Evolutionary conservation across 2,329 filamentous ascomycete species (phyloP).

Genomic region (Lecanosticta acicola): DNA sequence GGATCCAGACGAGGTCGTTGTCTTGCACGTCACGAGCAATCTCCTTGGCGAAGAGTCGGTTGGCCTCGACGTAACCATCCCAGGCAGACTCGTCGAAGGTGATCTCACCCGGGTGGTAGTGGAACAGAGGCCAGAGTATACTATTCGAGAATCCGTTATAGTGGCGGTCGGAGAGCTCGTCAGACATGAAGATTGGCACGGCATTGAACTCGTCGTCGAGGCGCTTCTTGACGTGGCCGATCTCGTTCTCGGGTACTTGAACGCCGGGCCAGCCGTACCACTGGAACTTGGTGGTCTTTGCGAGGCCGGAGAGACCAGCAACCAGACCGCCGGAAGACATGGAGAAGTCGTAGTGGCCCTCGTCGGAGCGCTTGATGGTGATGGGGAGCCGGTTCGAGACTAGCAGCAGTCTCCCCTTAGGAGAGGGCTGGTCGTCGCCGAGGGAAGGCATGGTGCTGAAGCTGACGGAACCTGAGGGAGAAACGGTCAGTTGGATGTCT

Average conservation of each 20-base stretch:
- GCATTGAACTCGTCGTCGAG: slow-evolving; percentile 84
- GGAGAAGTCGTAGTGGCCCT: slow-evolving; percentile 86
- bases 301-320: slow-evolving; percentile 82
- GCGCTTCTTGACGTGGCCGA: slow-evolving; percentile 65
- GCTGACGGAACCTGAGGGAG: slow-evolving; percentile 2
- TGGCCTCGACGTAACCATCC: slow-evolving; percentile 89
- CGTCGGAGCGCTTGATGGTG: slow-evolving; percentile 88
- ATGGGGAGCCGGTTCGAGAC: slow-evolving; percentile 94
- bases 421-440: slow-evolving; percentile 29
- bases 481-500: slow-evolving; percentile 7
- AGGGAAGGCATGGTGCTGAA: slow-evolving; percentile 28
- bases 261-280: slow-evolving; percentile 99
- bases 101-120: slow-evolving; percentile 97
- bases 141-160: slow-evolving; percentile 99
- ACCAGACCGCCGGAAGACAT: slow-evolving; percentile 97
- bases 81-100: slow-evolving; percentile 95
- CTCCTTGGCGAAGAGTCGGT: slow-evolving; percentile 82
- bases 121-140: slow-evolving; percentile 97
- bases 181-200: slow-evolving; percentile 85
- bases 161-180: slow-evolving; percentile 87
- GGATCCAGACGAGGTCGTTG: slow-evolving; percentile 94
- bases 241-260: slow-evolving; percentile 81
- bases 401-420: slow-evolving; percentile 61
- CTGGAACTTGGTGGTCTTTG: slow-evolving; percentile 89
- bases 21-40: slow-evolving; percentile 84